Evolutionary conservation across 495 filamentous ascomycete species (phyloP), one percentile per base, ranked within the genome.

Genomic region (Xeromyces bisporus): DNA sequence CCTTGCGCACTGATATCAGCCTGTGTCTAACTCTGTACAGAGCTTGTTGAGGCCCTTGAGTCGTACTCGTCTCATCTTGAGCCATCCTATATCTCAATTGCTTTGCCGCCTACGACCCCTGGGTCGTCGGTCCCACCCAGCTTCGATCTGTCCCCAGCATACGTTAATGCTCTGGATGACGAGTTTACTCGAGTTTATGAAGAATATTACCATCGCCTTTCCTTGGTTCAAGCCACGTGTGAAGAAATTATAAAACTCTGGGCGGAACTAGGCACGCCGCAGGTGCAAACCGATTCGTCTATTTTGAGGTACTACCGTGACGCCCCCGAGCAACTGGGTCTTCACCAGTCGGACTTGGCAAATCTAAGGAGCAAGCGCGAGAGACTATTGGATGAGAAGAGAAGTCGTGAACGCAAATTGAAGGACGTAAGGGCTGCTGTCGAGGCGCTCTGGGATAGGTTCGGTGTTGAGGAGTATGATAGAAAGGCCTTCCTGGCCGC

Each of bases 51-150:
- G 51, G 87, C 85, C 1, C 75, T 99, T 9, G 77, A 93, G 48
- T 92, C 85, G 24, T 96, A 93, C 46, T 86, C 89, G 0, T 84
- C 80, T 10, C 87, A 93, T 48, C 78, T 99, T 21, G 89, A 99
- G 51, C 50, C 79, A 11, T 75, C 74, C 3, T 91, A 92, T 45
- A 67, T 96, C 37, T 65, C 71, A 40, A 70, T 96, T 42, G 62
- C 68, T 7, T 65, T 96, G 14, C 89, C 91, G 4, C 87, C 87
- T 0, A 79, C 75, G 0, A 67, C 73, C 0, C 68, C 76, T 2
- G 77, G 82, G 33, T 69, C 78, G 2, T 69, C 73, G n/a, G 64
- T 89, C 8, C 69, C 81, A 0, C 67, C 79, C 0, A 75, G 68
- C 29, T 93, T 94, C 47, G 82, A 94, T 41, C 68, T 99, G 18